These are phyloP conservation scores for Colletotrichum abscissum DNA, from an alignment of 2,329 filamentous ascomycete species.

Conservation along the genomic window DNA sequence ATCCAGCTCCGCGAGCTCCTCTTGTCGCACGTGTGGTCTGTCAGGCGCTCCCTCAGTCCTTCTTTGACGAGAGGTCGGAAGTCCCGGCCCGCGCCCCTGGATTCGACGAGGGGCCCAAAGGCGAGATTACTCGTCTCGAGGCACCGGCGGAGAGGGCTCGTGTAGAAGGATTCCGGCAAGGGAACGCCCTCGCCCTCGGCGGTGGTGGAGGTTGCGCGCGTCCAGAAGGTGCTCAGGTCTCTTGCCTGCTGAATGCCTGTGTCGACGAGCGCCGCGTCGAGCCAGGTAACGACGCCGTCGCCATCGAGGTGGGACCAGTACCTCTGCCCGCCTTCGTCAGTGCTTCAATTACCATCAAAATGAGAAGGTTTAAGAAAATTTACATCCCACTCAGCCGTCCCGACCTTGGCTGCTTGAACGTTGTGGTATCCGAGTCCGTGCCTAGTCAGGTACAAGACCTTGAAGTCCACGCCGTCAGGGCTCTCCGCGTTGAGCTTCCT, in stretches of 20 bases:
- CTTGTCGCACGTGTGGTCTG: slow-evolving; percentile 71
- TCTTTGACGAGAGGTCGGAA: slow-evolving; percentile 64
- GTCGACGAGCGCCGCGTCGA: slow-evolving; percentile 61
- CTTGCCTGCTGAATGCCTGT: slow-evolving; percentile 64
- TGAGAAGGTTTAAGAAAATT: slow-evolving; percentile 22
- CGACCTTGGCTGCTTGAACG: slow-evolving; percentile 65
- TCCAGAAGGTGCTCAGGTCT: slow-evolving; percentile 64
- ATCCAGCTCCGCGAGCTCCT: slow-evolving; percentile 62
- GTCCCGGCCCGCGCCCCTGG: slow-evolving; percentile 41
- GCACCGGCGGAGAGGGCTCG: too few species aligned
- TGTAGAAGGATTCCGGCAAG: too few species aligned
- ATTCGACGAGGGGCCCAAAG: too few species aligned
- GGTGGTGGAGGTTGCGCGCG: slow-evolving; percentile 42
- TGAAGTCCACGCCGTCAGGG: slow-evolving; percentile 59
- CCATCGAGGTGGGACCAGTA: slow-evolving; percentile 53
- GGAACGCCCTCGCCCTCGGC: too few species aligned
- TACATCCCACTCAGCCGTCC: slow-evolving; percentile 66
- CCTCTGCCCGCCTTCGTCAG: slow-evolving; percentile 37
- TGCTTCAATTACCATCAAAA: neutral
- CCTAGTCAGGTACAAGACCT: slow-evolving; percentile 64
- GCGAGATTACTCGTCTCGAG: too few species aligned
- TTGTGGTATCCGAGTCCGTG: slow-evolving; percentile 66
- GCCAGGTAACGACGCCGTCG: slow-evolving; percentile 51
- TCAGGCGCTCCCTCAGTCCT: slow-evolving; percentile 67
- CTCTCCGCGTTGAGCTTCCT: slow-evolving; percentile 55